phyloP scores from a whole-genome alignment of 805 yeast genomes.

The Schizosaccharomyces pombe region ASM294v3 CU329670.1:1100501-1101000 shows the following conservation, averaged over 20 bases:
- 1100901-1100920: not conserved
- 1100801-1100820: slow-evolving; percentile 1
- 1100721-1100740: too few relatives aligned
- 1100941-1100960: not conserved
- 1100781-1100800: not conserved
- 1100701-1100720: too few relatives aligned
- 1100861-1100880: not conserved
- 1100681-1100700: too few relatives aligned
- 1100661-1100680: too few relatives aligned
- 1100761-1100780: not conserved
- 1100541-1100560: not conserved
- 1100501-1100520: slow-evolving; percentile 2
- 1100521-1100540: not conserved
- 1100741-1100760: not conserved
- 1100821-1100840: not conserved
- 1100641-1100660: not conserved
- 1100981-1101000: not conserved
- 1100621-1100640: not conserved
- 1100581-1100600: too few relatives aligned
- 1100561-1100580: not conserved
- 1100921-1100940: not conserved
- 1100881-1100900: not conserved
- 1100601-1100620: too few relatives aligned
- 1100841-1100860: not conserved
- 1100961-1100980: not conserved